phyloP scores from a whole-genome alignment of 768 basidiomycete species.

The Pulveroboletus frians region DNA sequence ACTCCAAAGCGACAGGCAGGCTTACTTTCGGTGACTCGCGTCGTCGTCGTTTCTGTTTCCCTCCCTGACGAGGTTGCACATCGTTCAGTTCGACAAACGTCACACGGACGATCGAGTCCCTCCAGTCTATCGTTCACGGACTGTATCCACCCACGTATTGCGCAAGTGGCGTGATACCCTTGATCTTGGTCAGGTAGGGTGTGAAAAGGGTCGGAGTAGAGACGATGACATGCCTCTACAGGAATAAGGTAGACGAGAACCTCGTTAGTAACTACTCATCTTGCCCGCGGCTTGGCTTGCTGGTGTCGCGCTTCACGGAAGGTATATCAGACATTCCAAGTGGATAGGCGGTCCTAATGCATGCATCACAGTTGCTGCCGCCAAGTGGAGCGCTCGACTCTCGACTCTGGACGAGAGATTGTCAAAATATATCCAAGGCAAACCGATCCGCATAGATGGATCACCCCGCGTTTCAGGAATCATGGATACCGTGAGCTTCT shows the following conservation, averaged over 20 bases:
- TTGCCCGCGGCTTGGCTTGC: slow-evolving; percentile 61
- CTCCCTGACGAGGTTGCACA: neutral
- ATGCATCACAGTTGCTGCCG: slow-evolving; percentile 50
- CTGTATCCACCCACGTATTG: slow-evolving; percentile 59
- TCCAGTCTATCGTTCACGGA: slow-evolving; percentile 70
- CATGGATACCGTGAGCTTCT: slow-evolving; percentile 55
- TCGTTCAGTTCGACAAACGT: slow-evolving; percentile 62
- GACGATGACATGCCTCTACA: slow-evolving; percentile 20
- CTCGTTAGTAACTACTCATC: slow-evolving; percentile 62
- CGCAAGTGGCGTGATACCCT: slow-evolving; percentile 39
- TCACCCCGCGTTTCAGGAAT: slow-evolving; percentile 72
- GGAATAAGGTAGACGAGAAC: slow-evolving; percentile 68
- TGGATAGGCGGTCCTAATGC: neutral
- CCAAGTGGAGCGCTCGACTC: slow-evolving; percentile 56
- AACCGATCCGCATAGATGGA: slow-evolving; percentile 68
- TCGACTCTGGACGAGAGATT: slow-evolving; percentile 57
- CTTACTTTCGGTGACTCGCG: slow-evolving; percentile 55
- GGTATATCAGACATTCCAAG: slow-evolving; percentile 35
- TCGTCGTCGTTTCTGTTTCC: neutral
- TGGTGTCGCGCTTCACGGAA: slow-evolving; percentile 59
- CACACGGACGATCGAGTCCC: slow-evolving; percentile 68
- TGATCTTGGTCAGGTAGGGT: slow-evolving; percentile 52
- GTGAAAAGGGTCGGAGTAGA: neutral
- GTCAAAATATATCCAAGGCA: slow-evolving; percentile 65
- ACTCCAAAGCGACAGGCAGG: slow-evolving; percentile 38